These are phyloP conservation scores for Erysiphe pulchra DNA, from an alignment of 2,329 filamentous ascomycete genomes.

Conservation along the genomic window DNA sequence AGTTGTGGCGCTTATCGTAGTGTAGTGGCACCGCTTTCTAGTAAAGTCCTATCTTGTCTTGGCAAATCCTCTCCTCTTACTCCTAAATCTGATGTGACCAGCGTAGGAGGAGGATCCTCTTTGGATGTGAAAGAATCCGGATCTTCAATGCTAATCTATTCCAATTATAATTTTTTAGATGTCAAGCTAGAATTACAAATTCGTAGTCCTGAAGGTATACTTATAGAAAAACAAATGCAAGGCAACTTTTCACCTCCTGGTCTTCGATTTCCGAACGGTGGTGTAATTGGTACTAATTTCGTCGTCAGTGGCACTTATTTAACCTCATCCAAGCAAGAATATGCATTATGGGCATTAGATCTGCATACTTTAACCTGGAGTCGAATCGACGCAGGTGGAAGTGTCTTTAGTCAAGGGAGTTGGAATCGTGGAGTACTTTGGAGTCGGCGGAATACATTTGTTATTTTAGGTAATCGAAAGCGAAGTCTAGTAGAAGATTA, in stretches of 20 bases:
- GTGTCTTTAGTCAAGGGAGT: constrained; percentile 85
- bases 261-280: constrained; percentile 83
- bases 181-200: constrained; percentile 91
- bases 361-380: constrained; percentile 76
- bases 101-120: constrained; percentile 14
- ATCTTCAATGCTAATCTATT: constrained; percentile 82
- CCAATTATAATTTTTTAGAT: constrained; percentile 95
- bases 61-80: constrained; percentile 24
- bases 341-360: constrained; percentile 87
- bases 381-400: constrained; percentile 81
- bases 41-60: constrained; percentile 36
- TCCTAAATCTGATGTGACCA: constrained; percentile 15
- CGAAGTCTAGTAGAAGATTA: constrained; percentile 91
- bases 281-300: constrained; percentile 85
- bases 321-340: constrained; percentile 94
- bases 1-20: constrained; percentile 93
- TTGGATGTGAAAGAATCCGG: constrained; percentile 30
- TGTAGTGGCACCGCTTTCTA: constrained; percentile 64
- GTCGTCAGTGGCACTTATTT: constrained; percentile 94
- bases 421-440: constrained; percentile 93
- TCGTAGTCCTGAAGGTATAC: constrained; percentile 53
- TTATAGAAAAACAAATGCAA: constrained; percentile 75
- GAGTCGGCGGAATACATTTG: constrained; percentile 82
- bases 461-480: constrained; percentile 83
- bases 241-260: constrained; percentile 72